A percentile compares a stretch with the other conserved stretches of the same genome.
These are phyloP conservation scores for Diaporthe citrichinensis DNA, from an alignment of 2,329 filamentous ascomycete species.

Conservation along the genomic window DNA sequence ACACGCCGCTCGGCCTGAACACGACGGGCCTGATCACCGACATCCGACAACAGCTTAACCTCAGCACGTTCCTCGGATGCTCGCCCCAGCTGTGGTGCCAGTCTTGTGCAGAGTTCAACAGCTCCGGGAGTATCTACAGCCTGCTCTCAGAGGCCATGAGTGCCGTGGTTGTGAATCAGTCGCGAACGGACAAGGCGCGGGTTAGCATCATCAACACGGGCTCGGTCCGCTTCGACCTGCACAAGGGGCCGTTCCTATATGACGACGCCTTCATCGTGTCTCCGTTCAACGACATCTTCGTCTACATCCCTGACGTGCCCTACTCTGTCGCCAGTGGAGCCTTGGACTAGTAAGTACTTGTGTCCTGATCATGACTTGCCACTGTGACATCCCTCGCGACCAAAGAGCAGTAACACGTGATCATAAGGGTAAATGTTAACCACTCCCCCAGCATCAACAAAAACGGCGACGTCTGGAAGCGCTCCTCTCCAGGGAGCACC, in stretches of 20 bases:
- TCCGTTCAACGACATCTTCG: slow-evolving; percentile 67
- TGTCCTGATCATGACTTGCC: not conserved
- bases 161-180: slow-evolving; percentile 65
- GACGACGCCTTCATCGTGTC: slow-evolving; percentile 68
- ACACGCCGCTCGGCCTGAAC: slow-evolving; percentile 43
- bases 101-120: slow-evolving; percentile 66
- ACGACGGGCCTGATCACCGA: slow-evolving; percentile 51
- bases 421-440: not conserved
- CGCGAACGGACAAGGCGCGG: slow-evolving; percentile 63
- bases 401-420: too few species aligned
- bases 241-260: slow-evolving; percentile 73
- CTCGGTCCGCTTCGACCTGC: slow-evolving; percentile 72
- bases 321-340: slow-evolving; percentile 59
- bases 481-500: slow-evolving; percentile 52
- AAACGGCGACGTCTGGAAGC: slow-evolving; percentile 51
- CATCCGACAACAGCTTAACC: slow-evolving; percentile 65
- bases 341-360: slow-evolving; percentile 47
- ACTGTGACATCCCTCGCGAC: too few species aligned
- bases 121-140: slow-evolving; percentile 67
- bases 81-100: slow-evolving; percentile 72
- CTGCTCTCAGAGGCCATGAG: slow-evolving; percentile 66
- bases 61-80: slow-evolving; percentile 68
- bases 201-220: slow-evolving; percentile 74
- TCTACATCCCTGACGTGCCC: slow-evolving; percentile 67
- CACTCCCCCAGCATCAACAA: slow-evolving; percentile 57